Conservation (phyloP, 176 grass and related monocot species). For the Echinochloa phyllopogon region DNA sequence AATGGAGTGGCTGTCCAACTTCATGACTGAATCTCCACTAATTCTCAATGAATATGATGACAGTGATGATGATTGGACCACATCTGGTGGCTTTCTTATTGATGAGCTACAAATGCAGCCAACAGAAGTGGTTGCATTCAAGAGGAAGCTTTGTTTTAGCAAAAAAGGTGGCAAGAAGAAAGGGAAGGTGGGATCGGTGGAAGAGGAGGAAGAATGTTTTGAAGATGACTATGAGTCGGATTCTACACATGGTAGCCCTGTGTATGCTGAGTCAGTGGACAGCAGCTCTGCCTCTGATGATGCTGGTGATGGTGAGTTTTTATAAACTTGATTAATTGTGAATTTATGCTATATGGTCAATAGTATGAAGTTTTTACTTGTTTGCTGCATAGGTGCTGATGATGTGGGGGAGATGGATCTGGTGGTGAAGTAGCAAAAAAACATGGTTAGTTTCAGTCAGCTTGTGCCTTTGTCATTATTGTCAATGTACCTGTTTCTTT, state of each 20-base stretch:
- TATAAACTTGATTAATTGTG: neutral
- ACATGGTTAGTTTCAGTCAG: no score
- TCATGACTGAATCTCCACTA: neutral
- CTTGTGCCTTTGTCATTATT: no score
- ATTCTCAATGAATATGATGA: constrained; percentile 2
- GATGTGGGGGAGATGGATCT: no score
- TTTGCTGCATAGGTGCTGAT: no score
- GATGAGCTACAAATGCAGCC: no score
- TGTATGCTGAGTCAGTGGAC: neutral
- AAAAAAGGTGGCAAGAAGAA: neutral
- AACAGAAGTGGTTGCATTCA: neutral
- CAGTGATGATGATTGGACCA: neutral
- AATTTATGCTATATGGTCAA: no score
- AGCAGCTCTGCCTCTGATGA: neutral
- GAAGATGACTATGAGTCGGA: neutral
- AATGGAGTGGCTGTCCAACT: neutral
- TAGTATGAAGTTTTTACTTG: no score
- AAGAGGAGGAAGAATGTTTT: neutral
- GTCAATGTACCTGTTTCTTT: no score
- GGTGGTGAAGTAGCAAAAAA: no score
- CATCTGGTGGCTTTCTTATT: no score
- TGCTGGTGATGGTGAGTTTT: neutral
- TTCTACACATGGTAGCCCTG: neutral
- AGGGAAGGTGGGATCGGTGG: neutral
- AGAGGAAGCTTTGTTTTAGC: neutral